phyloP scores from a whole-genome alignment of 2,329 filamentous ascomycete species.

The Exophiala spinifera region DNA sequence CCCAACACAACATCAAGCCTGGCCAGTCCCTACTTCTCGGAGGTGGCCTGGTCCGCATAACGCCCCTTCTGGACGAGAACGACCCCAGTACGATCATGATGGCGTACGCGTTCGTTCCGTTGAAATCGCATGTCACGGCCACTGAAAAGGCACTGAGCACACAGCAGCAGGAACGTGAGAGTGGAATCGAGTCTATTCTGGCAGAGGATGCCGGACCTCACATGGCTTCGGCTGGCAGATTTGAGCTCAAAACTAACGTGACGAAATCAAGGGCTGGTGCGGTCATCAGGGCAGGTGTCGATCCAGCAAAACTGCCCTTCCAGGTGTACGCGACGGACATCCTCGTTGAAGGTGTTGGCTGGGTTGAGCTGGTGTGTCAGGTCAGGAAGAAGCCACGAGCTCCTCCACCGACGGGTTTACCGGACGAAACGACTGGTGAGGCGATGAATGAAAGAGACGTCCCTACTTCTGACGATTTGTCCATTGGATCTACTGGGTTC shows the following conservation, averaged over 20 bases:
- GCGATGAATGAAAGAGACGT: conserved; percentile 5
- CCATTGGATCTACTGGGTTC: conserved; percentile 17
- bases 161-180: conserved; percentile 63
- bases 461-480: conserved; percentile 9
- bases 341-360: conserved; percentile 86
- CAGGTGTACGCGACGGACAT: conserved; percentile 77
- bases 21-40: conserved; percentile 80
- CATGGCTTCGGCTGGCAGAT: conserved; percentile 69
- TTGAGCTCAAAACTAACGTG: conserved; percentile 75
- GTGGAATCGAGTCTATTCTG: conserved; percentile 56
- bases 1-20: conserved; percentile 69
- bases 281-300: conserved; percentile 62
- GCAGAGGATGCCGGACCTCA: conserved; percentile 42
- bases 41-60: conserved; percentile 83
- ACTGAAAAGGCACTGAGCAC: conserved; percentile 76
- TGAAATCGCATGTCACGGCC: conserved; percentile 71
- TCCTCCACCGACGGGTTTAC: background rate
- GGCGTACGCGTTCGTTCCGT: conserved; percentile 80
- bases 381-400: conserved; percentile 53
- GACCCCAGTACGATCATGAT: conserved; percentile 54
- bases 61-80: conserved; percentile 51
- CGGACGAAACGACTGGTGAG: conserved; percentile 1
- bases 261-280: conserved; percentile 75
- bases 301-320: conserved; percentile 61
- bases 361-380: conserved; percentile 85